Percentiles rank a stretch among this genome's conserved stretches.
These are phyloP conservation scores for Phytophthora crassamura DNA, from an alignment of 352 stramenopile species.

Conservation along the genomic window DNA sequence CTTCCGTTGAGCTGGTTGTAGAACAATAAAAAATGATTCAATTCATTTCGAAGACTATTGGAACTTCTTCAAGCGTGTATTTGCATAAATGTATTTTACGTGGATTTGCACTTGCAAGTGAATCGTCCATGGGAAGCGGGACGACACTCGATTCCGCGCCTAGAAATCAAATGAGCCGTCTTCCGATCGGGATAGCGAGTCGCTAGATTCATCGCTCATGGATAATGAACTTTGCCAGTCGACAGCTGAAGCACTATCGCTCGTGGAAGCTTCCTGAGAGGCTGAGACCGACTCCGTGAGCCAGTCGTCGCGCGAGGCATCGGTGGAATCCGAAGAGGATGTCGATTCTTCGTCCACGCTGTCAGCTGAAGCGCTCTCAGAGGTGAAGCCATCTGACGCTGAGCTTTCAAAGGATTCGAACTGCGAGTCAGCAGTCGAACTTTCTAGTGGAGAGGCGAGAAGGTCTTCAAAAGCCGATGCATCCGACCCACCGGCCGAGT, in stretches of 20 bases:
- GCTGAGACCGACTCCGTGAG: constrained; percentile 5
- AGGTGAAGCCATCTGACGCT: neutral
- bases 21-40: no score
- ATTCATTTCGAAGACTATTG: no score
- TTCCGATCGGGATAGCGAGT: constrained; percentile 15
- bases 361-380: constrained; percentile 2
- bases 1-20: no score
- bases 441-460: constrained; percentile 5
- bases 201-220: neutral
- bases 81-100: constrained; percentile 5
- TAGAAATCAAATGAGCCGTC: constrained; percentile 22
- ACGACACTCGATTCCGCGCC: neutral
- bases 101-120: constrained; percentile 7
- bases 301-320: constrained; percentile 12
- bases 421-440: constrained; percentile 3
- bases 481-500: neutral
- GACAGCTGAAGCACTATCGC: constrained; percentile 2
- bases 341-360: neutral
- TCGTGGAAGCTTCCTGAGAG: neutral
- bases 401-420: constrained; percentile 4
- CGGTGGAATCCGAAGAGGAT: constrained; percentile 3
- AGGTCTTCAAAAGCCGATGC: constrained; percentile 13
- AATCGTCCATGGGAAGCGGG: neutral
- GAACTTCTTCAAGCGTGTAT: neutral
- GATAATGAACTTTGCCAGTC: constrained; percentile 18